Evolutionary conservation across 2,329 filamentous ascomycete genomes (phyloP).

Genomic region (Amauroascus verrucosus): DNA sequence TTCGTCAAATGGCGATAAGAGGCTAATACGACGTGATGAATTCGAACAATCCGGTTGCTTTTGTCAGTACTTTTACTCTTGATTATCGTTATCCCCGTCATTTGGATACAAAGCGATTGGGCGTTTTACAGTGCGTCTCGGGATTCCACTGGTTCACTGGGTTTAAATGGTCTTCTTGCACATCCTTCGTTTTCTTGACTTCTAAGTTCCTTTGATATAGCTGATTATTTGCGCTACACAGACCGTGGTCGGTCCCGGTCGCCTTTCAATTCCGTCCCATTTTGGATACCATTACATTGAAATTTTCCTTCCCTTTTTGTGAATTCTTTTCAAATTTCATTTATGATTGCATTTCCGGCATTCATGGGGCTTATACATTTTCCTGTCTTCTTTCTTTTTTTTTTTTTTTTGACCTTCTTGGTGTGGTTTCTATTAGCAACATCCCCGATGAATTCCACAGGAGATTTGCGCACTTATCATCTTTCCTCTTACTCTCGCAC

Average conservation of each 20-base stretch:
- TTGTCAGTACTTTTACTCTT: constrained; percentile 16
- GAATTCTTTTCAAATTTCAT: not conserved
- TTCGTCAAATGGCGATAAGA: not conserved
- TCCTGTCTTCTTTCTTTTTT: not conserved
- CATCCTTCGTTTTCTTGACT: not conserved
- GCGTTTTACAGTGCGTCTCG: not conserved
- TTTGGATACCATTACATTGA: not conserved
- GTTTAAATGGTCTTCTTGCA: not conserved
- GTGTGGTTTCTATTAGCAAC: not conserved
- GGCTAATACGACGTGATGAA: not conserved
- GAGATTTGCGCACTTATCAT: not conserved
- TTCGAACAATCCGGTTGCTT: constrained; percentile 9
- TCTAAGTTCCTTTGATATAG: not conserved
- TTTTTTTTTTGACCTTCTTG: too few species aligned
- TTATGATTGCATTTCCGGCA: not conserved
- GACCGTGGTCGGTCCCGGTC: not conserved
- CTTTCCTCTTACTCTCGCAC: not conserved
- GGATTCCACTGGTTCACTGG: not conserved
- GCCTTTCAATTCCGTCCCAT: not conserved
- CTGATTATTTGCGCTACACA: not conserved
- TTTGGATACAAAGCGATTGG: not conserved
- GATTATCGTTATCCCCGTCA: constrained; percentile 6
- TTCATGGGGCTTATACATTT: not conserved
- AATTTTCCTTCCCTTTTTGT: not conserved
- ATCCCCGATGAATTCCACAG: not conserved